Evolutionary conservation across 2,329 filamentous ascomycete genomes (phyloP).

Genomic region (Aspergillus japonicus): DNA sequence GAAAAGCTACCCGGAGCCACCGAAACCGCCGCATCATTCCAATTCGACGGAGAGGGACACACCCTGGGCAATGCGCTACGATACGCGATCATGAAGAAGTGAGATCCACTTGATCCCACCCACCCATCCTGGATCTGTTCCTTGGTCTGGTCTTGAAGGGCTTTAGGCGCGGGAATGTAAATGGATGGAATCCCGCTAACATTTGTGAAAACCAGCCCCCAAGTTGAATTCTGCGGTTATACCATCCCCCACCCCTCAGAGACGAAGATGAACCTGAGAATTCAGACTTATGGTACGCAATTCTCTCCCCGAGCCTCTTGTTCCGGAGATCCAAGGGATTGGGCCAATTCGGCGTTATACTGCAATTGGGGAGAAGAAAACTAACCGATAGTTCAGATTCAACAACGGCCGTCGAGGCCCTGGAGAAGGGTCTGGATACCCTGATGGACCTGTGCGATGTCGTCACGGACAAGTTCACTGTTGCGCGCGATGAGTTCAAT

Average conservation of each 20-base stretch:
- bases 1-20: slow-evolving; percentile 79
- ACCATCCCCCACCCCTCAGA: slow-evolving; percentile 97
- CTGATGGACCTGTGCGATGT: slow-evolving; percentile 91
- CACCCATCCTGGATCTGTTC: background rate
- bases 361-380: background rate
- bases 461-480: slow-evolving; percentile 83
- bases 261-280: slow-evolving; percentile 92
- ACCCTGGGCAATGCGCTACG: slow-evolving; percentile 91
- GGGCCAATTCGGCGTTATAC: too few species aligned
- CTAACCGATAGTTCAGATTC: slow-evolving; percentile 56
- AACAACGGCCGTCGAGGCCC: slow-evolving; percentile 75
- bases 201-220: slow-evolving; percentile 60
- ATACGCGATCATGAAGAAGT: slow-evolving; percentile 99
- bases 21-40: slow-evolving; percentile 88
- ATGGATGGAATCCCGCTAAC: slow-evolving; percentile 5
- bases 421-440: slow-evolving; percentile 87
- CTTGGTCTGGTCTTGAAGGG: too few species aligned
- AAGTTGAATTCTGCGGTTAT: slow-evolving; percentile 98
- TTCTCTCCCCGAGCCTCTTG: too few species aligned
- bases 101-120: slow-evolving; percentile 31
- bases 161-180: background rate
- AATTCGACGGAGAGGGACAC: slow-evolving; percentile 91
- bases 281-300: slow-evolving; percentile 87
- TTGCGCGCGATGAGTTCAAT: slow-evolving; percentile 63
- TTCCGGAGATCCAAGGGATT: too few species aligned